Evolutionary conservation across 257 asterid species (phyloP), one percentile per base, ranked within the genome.

Genomic region (Jacaranda mimosifolia): DNA sequence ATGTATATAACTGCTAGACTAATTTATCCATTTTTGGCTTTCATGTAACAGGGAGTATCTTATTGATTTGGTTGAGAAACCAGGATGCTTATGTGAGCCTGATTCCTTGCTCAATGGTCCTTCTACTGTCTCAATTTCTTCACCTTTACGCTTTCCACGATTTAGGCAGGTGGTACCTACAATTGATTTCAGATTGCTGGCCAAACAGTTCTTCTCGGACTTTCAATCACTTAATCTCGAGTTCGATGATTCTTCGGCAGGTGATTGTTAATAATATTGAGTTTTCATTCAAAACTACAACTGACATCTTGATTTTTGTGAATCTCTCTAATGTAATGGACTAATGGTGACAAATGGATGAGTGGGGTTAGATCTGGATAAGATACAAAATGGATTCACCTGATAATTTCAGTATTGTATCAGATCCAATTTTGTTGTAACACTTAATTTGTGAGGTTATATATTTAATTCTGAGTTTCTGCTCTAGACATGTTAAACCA

Each of bases 21-120:
- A 77, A 75, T 67, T 49, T 71, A 49, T 74, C 55, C 65, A 59
- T 77, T 74, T 1, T 86, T 79, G 68, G 58, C 63, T 40, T 79
- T 74, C 80, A 68, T 75, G 70, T 76, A 52, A 62, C 97, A 96
- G 99, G 97, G 99, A 96, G 83, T 91, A 84, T 86, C 87, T 93
- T 75, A 85, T 96, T 78, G 99, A 96, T 90, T 86, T 96, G 92
- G 70, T 92, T 81, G 95, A 88, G 79, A 86, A 79, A 70, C 99
- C 99, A 63, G 99, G 99, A 74, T 86, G 78, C 79, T 80, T 96
- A 70, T 79, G 78, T 57, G 96, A 89, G 79, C 99, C 99, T 6
- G 97, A 96, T 89, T 96, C 99, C 73, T 80, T 88, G 93, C 86
- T 91, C 57, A 96, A 93, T 62, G 99, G 99, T 78, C 97, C 97